Evolutionary conservation across 2,329 filamentous ascomycete genomes (phyloP).

Genomic region (Neopestalotiopsis clavispora): DNA sequence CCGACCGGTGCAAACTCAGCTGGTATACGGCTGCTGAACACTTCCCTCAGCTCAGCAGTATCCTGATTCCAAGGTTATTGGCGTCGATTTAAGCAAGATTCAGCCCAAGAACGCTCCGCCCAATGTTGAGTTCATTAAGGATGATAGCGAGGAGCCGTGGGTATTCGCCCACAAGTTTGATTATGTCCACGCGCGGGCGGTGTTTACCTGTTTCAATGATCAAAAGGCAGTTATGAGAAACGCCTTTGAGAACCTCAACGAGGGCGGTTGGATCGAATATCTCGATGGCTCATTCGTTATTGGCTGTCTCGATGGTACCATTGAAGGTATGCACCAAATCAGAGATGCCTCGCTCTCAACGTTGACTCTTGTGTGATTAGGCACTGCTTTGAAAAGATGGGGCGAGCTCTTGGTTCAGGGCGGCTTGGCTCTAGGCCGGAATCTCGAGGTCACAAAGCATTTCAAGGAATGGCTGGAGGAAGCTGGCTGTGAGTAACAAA

Average conservation of each 20-base stretch:
- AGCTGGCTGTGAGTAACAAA: constrained; percentile 16
- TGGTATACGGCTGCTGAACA: neutral
- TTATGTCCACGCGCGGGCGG: constrained; percentile 16
- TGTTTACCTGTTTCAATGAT: constrained; percentile 17
- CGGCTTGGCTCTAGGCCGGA: constrained; percentile 8
- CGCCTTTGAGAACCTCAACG: constrained; percentile 17
- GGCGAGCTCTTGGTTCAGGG: constrained; percentile 4
- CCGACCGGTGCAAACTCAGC: no score
- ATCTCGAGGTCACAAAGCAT: constrained; percentile 5
- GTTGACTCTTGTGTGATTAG: neutral
- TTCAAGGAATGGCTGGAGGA: constrained; percentile 18
- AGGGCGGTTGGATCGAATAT: constrained; percentile 18
- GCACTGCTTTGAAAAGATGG: constrained; percentile 12
- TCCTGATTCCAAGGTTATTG: constrained; percentile 15
- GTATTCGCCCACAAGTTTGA: constrained; percentile 15
- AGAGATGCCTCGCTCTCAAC: neutral
- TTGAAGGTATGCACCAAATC: neutral
- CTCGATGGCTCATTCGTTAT: constrained; percentile 1
- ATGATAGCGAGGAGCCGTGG: constrained; percentile 18
- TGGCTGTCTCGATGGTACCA: constrained; percentile 3
- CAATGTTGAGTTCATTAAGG: constrained; percentile 17
- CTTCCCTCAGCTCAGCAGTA: constrained; percentile 5
- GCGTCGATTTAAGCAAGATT: constrained; percentile 18
- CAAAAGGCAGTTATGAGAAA: constrained; percentile 17
- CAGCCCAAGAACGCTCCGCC: constrained; percentile 10